Base-by-base conservation (phyloP, 2,329 filamentous ascomycete species). In the Ophiostoma perfectum region DNA sequence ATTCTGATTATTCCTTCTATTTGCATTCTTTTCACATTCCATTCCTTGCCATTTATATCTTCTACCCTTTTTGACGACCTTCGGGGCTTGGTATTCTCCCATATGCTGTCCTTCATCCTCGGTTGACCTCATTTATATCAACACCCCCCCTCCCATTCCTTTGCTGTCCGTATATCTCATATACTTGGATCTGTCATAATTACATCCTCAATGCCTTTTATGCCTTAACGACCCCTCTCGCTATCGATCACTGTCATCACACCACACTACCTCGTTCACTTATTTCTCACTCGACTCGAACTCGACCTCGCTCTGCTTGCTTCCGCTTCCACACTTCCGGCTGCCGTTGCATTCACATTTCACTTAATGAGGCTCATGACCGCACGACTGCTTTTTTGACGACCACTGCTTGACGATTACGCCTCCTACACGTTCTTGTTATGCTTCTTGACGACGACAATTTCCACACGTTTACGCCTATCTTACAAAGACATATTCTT, bases 131-230 rank as follows among this genome's bases (percentile, higher is more conserved):
- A 41, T 7, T 69, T 60, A 58, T 65, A 41, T 14, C 47, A 67
- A 14, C 68, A 38, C 68, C 66, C 42, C 68, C 66, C 65, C 65
- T 66, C 68, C 42, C 27, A 27, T 27, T 27, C 27, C 27, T 27
- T 55, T 69, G 65, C 62, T 58, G 16, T 44, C 62, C 27, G 27
- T 58, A 58, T 58, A 55, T 41, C 55, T 64, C 65, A 64, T 42
- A 16, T 45, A 55, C 49, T 55, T 27, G 27, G 27, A 27, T 27
- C 27, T 27, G 27, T 27, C 63, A 49, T 70, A 67, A 68, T 69
- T 58, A 39, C 65, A 27, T 64, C 68, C 45, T 67, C 70, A 67
- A 70, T 70, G 66, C 60, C 66, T 66, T 68, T 70, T 60, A 71
- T 71, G 70, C 69, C 65, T 69, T 36, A 68, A 45, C 66, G 60